Evolutionary conservation across 1,139 yeast species (phyloP).

Genomic region (Saccharomycopsis phalli): DNA sequence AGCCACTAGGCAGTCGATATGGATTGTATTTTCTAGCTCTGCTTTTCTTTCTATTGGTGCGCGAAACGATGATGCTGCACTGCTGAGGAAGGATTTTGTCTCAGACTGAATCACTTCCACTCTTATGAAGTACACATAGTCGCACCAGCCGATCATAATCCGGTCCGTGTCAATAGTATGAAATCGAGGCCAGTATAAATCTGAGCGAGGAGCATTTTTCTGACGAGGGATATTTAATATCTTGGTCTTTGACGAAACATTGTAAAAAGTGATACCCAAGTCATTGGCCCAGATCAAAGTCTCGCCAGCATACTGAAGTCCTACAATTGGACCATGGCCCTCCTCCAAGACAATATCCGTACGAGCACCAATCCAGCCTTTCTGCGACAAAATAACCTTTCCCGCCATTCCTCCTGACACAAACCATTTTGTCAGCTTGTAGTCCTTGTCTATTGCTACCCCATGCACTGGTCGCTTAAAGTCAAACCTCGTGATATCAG

Average conservation of each 20-base stretch:
- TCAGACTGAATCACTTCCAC: constrained; percentile 29
- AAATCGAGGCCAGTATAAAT: constrained; percentile 76
- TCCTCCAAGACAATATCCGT: constrained; percentile 56
- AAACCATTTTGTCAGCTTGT: constrained; percentile 51
- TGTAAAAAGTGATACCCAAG: constrained; percentile 58
- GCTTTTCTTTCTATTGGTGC: constrained; percentile 48
- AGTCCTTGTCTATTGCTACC: constrained; percentile 70
- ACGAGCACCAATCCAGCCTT: constrained; percentile 82
- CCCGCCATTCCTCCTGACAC: constrained; percentile 92
- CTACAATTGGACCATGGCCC: constrained; percentile 65
- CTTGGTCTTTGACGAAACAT: constrained; percentile 36
- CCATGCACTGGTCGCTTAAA: constrained; percentile 86
- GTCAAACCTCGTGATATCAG: constrained; percentile 66
- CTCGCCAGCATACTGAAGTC: constrained; percentile 52
- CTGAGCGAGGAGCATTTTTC: constrained; percentile 57
- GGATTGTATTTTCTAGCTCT: constrained; percentile 45
- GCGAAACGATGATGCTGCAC: constrained; percentile 63
- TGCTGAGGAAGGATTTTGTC: constrained; percentile 37
- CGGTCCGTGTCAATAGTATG: constrained; percentile 60
- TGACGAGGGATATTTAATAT: constrained; percentile 52
- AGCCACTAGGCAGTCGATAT: constrained; percentile 56
- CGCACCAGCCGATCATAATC: constrained; percentile 77
- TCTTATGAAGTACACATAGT: constrained; percentile 65
- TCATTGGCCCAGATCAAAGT: constrained; percentile 81
- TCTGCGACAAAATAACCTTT: constrained; percentile 60